Evolutionary conservation across 306 rosid genomes (phyloP), one percentile per base, ranked within the genome.

Genomic region (Citrullus colocynthis): DNA sequence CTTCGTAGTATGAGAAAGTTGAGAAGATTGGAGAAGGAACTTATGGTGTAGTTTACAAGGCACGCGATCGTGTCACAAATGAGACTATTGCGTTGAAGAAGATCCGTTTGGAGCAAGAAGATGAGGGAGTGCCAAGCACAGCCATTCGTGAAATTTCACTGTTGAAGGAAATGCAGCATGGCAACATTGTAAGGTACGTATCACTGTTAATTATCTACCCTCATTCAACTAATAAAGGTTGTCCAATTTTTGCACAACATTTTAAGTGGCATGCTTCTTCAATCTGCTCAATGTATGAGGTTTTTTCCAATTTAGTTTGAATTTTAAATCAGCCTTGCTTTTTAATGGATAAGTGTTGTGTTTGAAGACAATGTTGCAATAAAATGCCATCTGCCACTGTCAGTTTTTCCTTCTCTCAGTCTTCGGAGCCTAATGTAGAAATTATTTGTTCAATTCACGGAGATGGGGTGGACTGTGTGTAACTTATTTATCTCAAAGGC

Each of bases 11-110:
- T 81, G 96, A 90, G 90, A 90, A 92, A 78, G 96, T 92, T 48
- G 97, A 92, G 89, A 92, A 92, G 88, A 92, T 92, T 51, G 97
- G 97, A 5, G 97, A 92, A 84, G 97, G 97, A 52, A 90, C 97
- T 39, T 92, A 92, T 77, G 97, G 97, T 21, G 97, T 92, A 80
- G 97, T 92, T 72, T 92, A 92, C 85, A 92, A 92, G 90, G 97
- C 96, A 69, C 96, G 96, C 76, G 93, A 92, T 83, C 90, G 91
- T 17, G 70, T 75, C 70, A 90, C 97, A 0, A 90, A 92, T 61
- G 90, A 92, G 85, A 92, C 93, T 49, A 89, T 90, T 78, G 97
- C 97, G 1, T 84, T 92, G 71, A 92, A 92, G 91, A 92, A 92
- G 84, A 92, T 92, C 87, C 96, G 97, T 11, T 81, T 92, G 81